Percentiles rank a stretch among this genome's conserved stretches.
These are phyloP conservation scores for Backusella parvicylindrica DNA, from an alignment of 192 early-diverging fungal genomes.

Conservation along the genomic window DNA sequence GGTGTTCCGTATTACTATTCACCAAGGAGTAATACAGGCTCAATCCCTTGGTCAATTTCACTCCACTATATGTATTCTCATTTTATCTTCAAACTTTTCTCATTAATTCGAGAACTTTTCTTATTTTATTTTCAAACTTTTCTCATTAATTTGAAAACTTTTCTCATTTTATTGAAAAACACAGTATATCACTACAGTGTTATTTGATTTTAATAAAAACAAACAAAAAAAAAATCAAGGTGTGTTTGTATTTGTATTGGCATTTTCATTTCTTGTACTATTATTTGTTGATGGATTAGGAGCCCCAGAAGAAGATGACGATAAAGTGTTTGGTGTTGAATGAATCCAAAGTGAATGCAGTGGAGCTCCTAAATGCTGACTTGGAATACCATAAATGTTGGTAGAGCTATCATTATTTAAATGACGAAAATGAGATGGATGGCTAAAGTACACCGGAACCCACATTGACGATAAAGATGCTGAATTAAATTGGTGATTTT, in stretches of 20 bases:
- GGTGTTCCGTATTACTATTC: too few relatives aligned
- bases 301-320: background rate
- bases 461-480: background rate
- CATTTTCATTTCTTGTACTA: background rate
- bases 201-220: too few relatives aligned
- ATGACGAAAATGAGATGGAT: background rate
- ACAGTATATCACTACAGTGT: too few relatives aligned
- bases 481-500: background rate
- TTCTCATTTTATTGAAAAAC: too few relatives aligned
- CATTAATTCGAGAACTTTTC: too few relatives aligned
- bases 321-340: background rate
- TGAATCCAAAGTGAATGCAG: background rate
- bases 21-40: too few relatives aligned
- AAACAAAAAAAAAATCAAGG: background rate
- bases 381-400: background rate
- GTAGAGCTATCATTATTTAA: background rate
- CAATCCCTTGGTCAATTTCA: too few relatives aligned
- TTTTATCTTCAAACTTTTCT: too few relatives aligned
- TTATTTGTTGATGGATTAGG: background rate
- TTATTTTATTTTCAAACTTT: too few relatives aligned
- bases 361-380: background rate
- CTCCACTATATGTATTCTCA: too few relatives aligned
- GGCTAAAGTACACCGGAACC: background rate
- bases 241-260: background rate
- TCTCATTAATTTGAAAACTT: too few relatives aligned